A percentile compares a stretch with the other conserved stretches of the same genome.
These are phyloP conservation scores for Dactylonectria macrodidyma DNA, from an alignment of 2,329 filamentous ascomycete genomes.

Conservation along the genomic window DNA sequence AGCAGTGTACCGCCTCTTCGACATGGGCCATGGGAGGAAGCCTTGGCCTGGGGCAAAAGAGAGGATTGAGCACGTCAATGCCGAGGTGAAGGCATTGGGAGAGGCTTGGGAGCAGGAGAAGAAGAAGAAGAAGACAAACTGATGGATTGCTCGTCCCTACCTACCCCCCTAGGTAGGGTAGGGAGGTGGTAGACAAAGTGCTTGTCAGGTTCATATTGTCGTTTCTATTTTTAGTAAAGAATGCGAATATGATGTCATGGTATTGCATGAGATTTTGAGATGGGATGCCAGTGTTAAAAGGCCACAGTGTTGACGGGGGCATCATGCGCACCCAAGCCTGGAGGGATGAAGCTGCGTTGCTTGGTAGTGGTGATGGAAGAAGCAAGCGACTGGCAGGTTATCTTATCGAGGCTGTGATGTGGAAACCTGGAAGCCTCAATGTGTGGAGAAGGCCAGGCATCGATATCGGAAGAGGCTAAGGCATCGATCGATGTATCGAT, in stretches of 20 bases:
- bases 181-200: not conserved
- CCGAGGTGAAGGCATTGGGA: conserved; percentile 36
- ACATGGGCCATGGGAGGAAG: conserved; percentile 55
- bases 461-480: conserved; percentile 1
- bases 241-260: not conserved
- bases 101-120: conserved; percentile 43
- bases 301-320: no score
- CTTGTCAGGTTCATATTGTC: not conserved
- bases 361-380: not conserved
- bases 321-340: not conserved
- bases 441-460: conserved; percentile 10
- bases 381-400: not conserved
- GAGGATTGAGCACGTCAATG: conserved; percentile 49
- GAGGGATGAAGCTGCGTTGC: not conserved
- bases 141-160: not conserved
- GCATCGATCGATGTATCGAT: not conserved
- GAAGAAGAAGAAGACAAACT: conserved; percentile 37
- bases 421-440: not conserved
- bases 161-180: not conserved
- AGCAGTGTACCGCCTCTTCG: conserved; percentile 59
- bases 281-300: not conserved
- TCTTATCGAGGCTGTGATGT: not conserved
- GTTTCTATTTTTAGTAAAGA: not conserved
- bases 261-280: not conserved
- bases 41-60: conserved; percentile 57